Evolutionary conservation across 495 filamentous ascomycete species (phyloP), one percentile per base, ranked within the genome.

Genomic region (Parachaetomium inaequale): DNA sequence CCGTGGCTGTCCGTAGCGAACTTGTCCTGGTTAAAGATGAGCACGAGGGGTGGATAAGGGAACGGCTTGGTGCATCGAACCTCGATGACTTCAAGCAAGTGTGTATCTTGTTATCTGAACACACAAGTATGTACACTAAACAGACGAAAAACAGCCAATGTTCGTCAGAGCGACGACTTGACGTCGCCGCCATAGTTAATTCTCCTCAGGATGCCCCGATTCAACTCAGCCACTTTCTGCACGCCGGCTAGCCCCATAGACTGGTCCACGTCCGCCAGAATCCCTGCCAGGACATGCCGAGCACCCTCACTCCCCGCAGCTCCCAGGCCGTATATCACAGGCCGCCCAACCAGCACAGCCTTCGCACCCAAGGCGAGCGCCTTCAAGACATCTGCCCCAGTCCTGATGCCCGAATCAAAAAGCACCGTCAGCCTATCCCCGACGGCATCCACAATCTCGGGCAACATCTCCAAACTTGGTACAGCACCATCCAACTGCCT

Each of bases 241-340:
- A 85, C 85, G 1, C 85, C 85, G 2, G 79, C 70, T 50, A 87
- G 69, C 1, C 80, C 77, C 84, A 87, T 84, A 17, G 75, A 82
- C 67, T 84, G 81, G 73, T 85, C 85, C 12, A 87, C 67, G 68
- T 88, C 85, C 14, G 85, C 84, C 45, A 86, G 69, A 17, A 87
- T 67, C 5, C 81, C 79, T 49, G 79, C 77, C 31, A 87, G 61
- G 3, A 87, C 83, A 56, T 84, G 76, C 60, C 79, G 80, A 3
- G 82, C 86, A 6, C 86, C 85, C 43, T 79, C 71, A 59, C 82
- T 77, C 10, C 86, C 86, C 32, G 76, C 78, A 36, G 84, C 78
- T 2, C 76, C 79, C 19, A 81, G 46, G 2, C 78, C 80, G 55
- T 79, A 82, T 8, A 81, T 74, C n/a, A 74, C 74, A 2, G 78